These are phyloP conservation scores for Boletus semigastroideus DNA, from an alignment of 1,284 basidiomycete species.

Conservation along the genomic window DNA sequence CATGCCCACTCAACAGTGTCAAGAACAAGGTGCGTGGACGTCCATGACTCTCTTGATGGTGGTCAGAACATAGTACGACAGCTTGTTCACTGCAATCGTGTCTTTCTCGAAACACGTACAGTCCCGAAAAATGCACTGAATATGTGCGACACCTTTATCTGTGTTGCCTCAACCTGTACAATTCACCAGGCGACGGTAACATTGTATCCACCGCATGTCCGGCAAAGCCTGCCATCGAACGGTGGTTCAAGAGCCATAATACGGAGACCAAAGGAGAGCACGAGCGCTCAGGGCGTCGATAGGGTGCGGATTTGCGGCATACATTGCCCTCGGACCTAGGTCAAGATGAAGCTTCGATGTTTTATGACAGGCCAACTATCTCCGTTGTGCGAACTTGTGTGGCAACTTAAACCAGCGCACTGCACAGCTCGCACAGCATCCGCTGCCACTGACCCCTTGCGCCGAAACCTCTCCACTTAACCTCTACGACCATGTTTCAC, in stretches of 20 bases:
- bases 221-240: conserved; percentile 47
- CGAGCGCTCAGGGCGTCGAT: not conserved
- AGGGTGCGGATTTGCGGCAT: not conserved
- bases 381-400: conserved; percentile 13
- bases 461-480: not conserved
- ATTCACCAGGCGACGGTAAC: conserved; percentile 32
- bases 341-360: not conserved
- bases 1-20: conserved; percentile 24
- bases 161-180: conserved; percentile 48
- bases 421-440: conserved; percentile 16
- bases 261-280: conserved; percentile 3
- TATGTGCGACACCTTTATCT: conserved; percentile 40
- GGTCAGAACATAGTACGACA: conserved; percentile 23
- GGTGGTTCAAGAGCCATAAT: conserved; percentile 51
- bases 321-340: not conserved
- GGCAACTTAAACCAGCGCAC: not conserved
- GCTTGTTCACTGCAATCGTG: conserved; percentile 65
- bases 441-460: not conserved
- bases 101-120: conserved; percentile 61
- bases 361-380: conserved; percentile 1
- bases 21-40: conserved; percentile 31
- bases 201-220: conserved; percentile 63
- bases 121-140: conserved; percentile 58
- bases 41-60: not conserved
- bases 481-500: too few species aligned